Percentiles rank a stretch among this genome's conserved stretches.
These are phyloP conservation scores for Alternaria ventricosa DNA, from an alignment of 2,329 filamentous ascomycete species.

Conservation along the genomic window DNA sequence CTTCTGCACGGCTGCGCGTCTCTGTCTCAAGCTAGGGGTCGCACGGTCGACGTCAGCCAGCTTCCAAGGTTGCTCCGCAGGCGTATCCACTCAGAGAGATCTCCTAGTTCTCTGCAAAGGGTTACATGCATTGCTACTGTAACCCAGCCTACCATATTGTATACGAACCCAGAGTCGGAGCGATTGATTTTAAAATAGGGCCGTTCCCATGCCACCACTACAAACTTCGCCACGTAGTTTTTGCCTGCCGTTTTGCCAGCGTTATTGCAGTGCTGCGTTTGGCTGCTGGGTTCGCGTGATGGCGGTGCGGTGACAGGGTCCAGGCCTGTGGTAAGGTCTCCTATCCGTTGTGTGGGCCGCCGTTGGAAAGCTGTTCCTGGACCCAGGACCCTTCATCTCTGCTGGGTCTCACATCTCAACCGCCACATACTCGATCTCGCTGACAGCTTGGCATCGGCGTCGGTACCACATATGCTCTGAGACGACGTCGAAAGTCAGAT, in stretches of 20 bases:
- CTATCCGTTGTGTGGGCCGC: constrained; percentile 7
- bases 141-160: neutral
- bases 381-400: constrained; percentile 13
- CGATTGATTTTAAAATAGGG: neutral
- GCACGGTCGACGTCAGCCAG: constrained; percentile 20
- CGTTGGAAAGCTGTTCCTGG: constrained; percentile 8
- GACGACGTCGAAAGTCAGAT: neutral
- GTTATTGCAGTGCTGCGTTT: neutral
- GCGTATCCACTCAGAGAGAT: constrained; percentile 10
- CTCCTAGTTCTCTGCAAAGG: neutral
- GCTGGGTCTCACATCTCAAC: neutral
- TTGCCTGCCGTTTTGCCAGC: neutral
- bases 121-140: constrained; percentile 10
- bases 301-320: constrained; percentile 7
- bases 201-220: neutral
- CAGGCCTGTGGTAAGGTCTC: neutral
- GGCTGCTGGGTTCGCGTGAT: constrained; percentile 1
- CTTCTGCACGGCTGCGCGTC: neutral
- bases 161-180: neutral
- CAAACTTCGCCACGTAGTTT: neutral
- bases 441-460: neutral
- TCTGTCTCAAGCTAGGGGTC: constrained; percentile 8
- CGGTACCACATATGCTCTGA: neutral
- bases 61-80: neutral
- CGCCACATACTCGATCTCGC: neutral